phyloP scores from a whole-genome alignment of 1,284 basidiomycete genomes.

The Mycocalia duriaeana region DNA sequence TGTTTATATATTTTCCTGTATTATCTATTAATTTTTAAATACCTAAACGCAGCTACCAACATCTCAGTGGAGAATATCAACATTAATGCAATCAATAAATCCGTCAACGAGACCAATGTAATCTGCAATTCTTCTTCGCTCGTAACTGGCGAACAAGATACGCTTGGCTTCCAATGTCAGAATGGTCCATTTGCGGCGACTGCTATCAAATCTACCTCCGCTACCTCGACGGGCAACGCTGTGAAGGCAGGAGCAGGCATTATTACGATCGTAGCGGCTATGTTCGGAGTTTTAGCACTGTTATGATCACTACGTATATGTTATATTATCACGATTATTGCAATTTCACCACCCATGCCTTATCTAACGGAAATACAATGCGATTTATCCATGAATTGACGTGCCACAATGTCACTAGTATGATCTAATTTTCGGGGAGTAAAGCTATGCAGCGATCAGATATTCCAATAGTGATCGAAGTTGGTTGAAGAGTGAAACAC shows the following conservation, averaged over 20 bases:
- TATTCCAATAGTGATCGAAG: too few relatives aligned
- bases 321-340: too few relatives aligned
- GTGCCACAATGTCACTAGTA: too few relatives aligned
- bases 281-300: background rate
- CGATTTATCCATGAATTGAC: too few relatives aligned
- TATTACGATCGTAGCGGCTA: background rate
- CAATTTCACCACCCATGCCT: too few relatives aligned
- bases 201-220: slow-evolving; percentile 5
- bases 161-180: slow-evolving; percentile 34
- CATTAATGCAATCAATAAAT: slow-evolving; percentile 25
- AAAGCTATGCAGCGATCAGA: too few relatives aligned
- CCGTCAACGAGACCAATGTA: slow-evolving; percentile 26
- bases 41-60: slow-evolving; percentile 22
- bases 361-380: too few relatives aligned
- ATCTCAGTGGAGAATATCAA: slow-evolving; percentile 26
- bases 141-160: slow-evolving; percentile 27
- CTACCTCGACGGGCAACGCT: background rate
- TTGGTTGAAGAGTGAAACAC: too few relatives aligned
- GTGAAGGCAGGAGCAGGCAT: background rate
- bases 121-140: slow-evolving; percentile 32
- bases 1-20: background rate
- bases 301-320: too few relatives aligned
- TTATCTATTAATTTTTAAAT: background rate
- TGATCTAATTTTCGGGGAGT: too few relatives aligned
- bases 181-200: slow-evolving; percentile 27